phyloP scores from a whole-genome alignment of 305 asterid species.

The Withania somnifera region DNA sequence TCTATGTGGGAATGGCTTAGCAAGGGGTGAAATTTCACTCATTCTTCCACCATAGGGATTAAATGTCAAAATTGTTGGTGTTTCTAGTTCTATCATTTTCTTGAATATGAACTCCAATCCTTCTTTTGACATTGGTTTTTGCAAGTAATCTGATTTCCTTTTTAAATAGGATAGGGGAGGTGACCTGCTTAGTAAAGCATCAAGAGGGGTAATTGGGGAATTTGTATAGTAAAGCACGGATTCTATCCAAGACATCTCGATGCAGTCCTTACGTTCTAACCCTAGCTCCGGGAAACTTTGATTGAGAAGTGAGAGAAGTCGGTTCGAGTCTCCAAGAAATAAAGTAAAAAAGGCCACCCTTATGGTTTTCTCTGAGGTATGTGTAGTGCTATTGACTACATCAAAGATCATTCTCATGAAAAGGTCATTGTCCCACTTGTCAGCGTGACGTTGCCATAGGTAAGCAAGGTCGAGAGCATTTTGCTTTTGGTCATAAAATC shows the following conservation, averaged over 20 bases:
- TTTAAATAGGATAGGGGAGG: conserved; percentile 15
- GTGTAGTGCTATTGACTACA: background rate
- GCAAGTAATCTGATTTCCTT: conserved; percentile 37
- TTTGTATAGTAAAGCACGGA: conserved; percentile 22
- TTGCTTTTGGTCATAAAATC: conserved; percentile 1
- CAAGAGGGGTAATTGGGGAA: conserved; percentile 11
- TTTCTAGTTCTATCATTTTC: conserved; percentile 22
- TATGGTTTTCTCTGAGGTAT: background rate
- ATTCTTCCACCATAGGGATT: conserved; percentile 44
- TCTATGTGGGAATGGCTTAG: conserved; percentile 39
- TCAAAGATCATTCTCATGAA: background rate
- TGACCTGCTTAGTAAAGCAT: conserved; percentile 16
- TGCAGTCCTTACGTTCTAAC: conserved; percentile 12
- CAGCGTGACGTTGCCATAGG: background rate
- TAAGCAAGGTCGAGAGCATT: background rate
- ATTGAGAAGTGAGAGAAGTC: conserved; percentile 9
- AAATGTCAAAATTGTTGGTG: conserved; percentile 11
- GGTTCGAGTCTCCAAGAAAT: conserved; percentile 20
- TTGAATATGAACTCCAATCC: conserved; percentile 19
- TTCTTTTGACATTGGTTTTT: conserved; percentile 21
- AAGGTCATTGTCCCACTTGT: background rate
- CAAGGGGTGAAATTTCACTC: conserved; percentile 25
- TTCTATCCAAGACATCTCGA: conserved; percentile 31
- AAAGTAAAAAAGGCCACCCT: conserved; percentile 21
- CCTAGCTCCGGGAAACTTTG: conserved; percentile 19